Conservation (phyloP, 2,329 filamentous ascomycete species). For the Corynespora cassiicola region DNA sequence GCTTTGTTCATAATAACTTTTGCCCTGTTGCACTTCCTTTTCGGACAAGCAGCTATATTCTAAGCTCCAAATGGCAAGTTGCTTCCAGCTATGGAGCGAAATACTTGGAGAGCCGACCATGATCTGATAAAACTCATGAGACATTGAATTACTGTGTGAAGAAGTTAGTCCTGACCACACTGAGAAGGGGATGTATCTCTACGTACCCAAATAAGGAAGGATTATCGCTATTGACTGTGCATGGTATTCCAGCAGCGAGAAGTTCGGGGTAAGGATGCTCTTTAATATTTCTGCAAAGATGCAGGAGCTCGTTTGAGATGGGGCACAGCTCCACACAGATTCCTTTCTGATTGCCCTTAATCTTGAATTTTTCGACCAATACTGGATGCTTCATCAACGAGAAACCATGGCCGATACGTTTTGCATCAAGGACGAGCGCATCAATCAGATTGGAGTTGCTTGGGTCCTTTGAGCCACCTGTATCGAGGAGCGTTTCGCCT, state of each 20-base stretch:
- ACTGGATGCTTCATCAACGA: constrained; percentile 68
- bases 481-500: constrained; percentile 72
- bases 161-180: constrained; percentile 7
- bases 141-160: constrained; percentile 66
- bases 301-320: constrained; percentile 78
- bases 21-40: constrained; percentile 48
- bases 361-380: constrained; percentile 69
- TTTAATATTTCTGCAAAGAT: constrained; percentile 69
- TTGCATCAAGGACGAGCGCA: constrained; percentile 69
- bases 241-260: constrained; percentile 75
- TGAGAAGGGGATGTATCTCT: background rate
- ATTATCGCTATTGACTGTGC: constrained; percentile 77
- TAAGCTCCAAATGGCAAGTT: constrained; percentile 58
- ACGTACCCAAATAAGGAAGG: constrained; percentile 72
- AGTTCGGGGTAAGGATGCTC: constrained; percentile 73
- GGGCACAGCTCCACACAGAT: constrained; percentile 79
- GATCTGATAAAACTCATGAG: constrained; percentile 79
- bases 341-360: constrained; percentile 32
- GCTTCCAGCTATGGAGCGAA: constrained; percentile 73
- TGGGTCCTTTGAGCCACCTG: constrained; percentile 66
- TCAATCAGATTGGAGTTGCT: constrained; percentile 69
- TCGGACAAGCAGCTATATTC: constrained; percentile 50
- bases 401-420: constrained; percentile 77
- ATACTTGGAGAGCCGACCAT: constrained; percentile 73
- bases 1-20: constrained; percentile 56